Evolutionary conservation across 805 yeast species (phyloP), one percentile per base, ranked within the genome.

Genomic region (Ogataea nonfermentans): DNA sequence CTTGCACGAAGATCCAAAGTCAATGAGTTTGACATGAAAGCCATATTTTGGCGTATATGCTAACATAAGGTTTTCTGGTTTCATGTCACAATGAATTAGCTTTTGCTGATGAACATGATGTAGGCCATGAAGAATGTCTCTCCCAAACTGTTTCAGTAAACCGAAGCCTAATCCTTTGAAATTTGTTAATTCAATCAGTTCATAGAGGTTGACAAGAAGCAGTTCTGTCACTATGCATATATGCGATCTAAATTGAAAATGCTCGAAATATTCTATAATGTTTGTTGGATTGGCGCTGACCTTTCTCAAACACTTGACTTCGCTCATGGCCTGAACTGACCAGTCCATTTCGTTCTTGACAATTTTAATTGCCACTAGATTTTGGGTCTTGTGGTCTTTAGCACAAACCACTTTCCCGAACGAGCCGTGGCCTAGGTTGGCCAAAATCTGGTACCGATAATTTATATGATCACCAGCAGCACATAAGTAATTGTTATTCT

Each of bases 71-170:
- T 88, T 88, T 53, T 86, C 95, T 0, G 95, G 96, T 55, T 88
- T 88, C 41, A 88, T 65, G 57, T 88, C 96, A 52, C 95, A 87
- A 56, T 88, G 96, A 17, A 88, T 77, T 6, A 88, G 72, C 9
- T 70, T 66, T 19, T 68, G 55, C 0, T 62, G 48, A 49, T 83
- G 89, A 24, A 88, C 66, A 47, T 68, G 78, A n/a, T 68, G 59
- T 30, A 88, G 57, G 0, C 86, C 90, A 6, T 65, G 57, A 10
- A 85, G 60, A 3, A 84, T 63, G 44, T 84, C 86, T 29, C 48
- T 56, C 0, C 81, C 63, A 54, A 86, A 72, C 17, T 53, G 53
- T 46, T 62, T 57, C 8, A 79, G 53, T 1, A 78, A 47, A 1
- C 51, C 33, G 29, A 68, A 56, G 8, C 70, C 62, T 16, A 81